Conservation (phyloP, 352 stramenopile genomes). For the Phytophthora lateralis region DNA sequence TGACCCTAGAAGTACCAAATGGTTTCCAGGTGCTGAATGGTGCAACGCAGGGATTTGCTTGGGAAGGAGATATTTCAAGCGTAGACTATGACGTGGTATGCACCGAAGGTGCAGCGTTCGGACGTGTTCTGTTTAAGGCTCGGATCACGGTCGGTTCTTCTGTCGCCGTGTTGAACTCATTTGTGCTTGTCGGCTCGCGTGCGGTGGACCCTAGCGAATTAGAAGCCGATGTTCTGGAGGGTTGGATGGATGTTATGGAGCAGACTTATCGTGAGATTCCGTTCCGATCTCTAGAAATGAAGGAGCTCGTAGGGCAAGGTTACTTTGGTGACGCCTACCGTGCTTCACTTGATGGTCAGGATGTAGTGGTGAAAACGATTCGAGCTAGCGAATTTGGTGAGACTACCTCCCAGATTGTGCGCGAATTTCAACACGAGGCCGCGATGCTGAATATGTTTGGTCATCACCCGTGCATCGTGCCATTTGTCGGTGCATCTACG, state of each 20-base stretch:
- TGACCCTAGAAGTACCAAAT: slow-evolving; percentile 66
- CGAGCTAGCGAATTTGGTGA: slow-evolving; percentile 77
- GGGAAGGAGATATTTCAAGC: slow-evolving; percentile 72
- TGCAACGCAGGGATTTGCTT: slow-evolving; percentile 69
- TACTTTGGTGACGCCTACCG: slow-evolving; percentile 85
- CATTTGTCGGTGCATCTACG: slow-evolving; percentile 80
- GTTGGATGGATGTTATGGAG: slow-evolving; percentile 72
- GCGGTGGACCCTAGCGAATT: slow-evolving; percentile 45
- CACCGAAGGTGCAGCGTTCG: slow-evolving; percentile 51
- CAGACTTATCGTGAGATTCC: slow-evolving; percentile 81
- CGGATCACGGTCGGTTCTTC: slow-evolving; percentile 72
- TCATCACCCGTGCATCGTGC: slow-evolving; percentile 79
- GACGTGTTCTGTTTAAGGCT: slow-evolving; percentile 74
- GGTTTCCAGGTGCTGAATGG: slow-evolving; percentile 70
- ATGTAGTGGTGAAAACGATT: slow-evolving; percentile 87
- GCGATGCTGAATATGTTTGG: slow-evolving; percentile 85
- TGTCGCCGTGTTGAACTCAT: slow-evolving; percentile 73
- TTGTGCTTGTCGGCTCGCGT: slow-evolving; percentile 62
- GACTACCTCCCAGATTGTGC: slow-evolving; percentile 71
- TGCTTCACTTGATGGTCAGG: slow-evolving; percentile 58
- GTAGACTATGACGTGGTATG: slow-evolving; percentile 69
- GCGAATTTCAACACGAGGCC: slow-evolving; percentile 86
- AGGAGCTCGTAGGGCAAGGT: slow-evolving; percentile 74
- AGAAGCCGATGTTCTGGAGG: slow-evolving; percentile 59
- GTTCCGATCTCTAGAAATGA: slow-evolving; percentile 66